Evolutionary conservation across 179 eudicot species (phyloP).

Genomic region (Actinidia chinensis): DNA sequence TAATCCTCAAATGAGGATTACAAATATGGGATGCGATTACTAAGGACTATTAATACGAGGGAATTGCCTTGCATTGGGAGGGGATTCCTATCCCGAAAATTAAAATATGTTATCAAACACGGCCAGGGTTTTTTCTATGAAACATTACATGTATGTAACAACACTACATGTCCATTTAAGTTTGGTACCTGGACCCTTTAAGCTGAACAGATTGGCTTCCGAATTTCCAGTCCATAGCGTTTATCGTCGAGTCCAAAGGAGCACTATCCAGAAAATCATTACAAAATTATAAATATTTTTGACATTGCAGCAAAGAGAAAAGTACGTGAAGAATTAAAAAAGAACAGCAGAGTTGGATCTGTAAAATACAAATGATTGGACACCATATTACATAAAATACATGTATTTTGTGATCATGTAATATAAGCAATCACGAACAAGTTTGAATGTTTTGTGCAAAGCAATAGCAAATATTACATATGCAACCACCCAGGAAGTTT

Average conservation of each 20-base stretch:
- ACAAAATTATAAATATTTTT: not conserved
- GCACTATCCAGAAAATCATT: slow-evolving; percentile 50
- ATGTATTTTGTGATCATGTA: not conserved
- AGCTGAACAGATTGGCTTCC: slow-evolving; percentile 64
- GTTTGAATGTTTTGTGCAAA: not conserved
- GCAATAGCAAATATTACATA: not conserved
- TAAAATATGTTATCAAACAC: not conserved
- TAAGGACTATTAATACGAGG: too few species aligned
- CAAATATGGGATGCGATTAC: too few species aligned
- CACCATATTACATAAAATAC: not conserved
- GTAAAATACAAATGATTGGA: not conserved
- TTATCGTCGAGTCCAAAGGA: slow-evolving; percentile 96
- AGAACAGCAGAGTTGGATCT: not conserved
- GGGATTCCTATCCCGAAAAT: too few species aligned
- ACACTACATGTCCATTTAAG: not conserved
- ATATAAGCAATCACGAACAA: not conserved
- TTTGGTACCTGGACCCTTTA: slow-evolving; percentile 75
- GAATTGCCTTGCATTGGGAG: too few species aligned
- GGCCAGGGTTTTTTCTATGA: not conserved
- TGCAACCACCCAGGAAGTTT: not conserved
- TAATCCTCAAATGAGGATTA: too few species aligned
- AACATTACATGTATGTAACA: not conserved
- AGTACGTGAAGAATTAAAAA: not conserved
- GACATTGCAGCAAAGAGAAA: not conserved
- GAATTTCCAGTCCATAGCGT: slow-evolving; percentile 87